These are phyloP conservation scores for Penicillium lividum DNA, from an alignment of 495 filamentous ascomycete genomes.

Conservation along the genomic window DNA sequence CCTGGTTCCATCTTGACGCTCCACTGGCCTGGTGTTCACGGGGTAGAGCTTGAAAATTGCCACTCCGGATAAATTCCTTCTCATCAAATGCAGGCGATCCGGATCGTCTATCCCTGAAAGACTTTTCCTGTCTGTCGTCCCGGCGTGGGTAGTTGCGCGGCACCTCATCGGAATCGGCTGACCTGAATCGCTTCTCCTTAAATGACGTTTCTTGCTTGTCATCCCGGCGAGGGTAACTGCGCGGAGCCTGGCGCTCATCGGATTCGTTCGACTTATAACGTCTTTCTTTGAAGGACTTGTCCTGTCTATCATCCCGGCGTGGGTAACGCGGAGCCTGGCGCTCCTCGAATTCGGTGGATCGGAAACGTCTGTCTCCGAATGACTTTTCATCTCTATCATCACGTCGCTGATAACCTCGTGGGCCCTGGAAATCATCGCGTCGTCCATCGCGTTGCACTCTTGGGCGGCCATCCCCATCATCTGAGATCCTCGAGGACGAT, in stretches of 20 bases:
- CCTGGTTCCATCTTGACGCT: slow-evolving; percentile 8
- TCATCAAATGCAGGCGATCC: slow-evolving; percentile 27
- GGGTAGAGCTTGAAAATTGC: slow-evolving; percentile 34
- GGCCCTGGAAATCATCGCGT: background rate
- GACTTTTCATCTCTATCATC: background rate
- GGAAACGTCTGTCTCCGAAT: background rate
- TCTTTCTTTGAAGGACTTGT: background rate
- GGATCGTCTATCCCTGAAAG: background rate
- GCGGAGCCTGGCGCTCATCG: background rate
- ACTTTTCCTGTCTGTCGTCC: background rate
- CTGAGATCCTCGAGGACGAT: slow-evolving; percentile 6
- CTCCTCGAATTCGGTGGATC: background rate
- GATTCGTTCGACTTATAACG: no score
- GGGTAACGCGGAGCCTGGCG: no score
- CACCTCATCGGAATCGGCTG: background rate
- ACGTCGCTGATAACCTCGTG: background rate
- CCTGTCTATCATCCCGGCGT: background rate
- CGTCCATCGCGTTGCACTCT: slow-evolving; percentile 5
- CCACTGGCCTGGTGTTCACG: slow-evolving; percentile 25
- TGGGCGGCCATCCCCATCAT: background rate
- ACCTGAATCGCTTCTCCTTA: background rate
- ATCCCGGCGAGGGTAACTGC: background rate
- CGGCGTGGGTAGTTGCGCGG: background rate
- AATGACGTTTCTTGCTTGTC: background rate
- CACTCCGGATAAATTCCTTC: slow-evolving; percentile 37